Conservation (phyloP, 192 early-diverging fungal species). For the Dimargaris cristalligena region DNA sequence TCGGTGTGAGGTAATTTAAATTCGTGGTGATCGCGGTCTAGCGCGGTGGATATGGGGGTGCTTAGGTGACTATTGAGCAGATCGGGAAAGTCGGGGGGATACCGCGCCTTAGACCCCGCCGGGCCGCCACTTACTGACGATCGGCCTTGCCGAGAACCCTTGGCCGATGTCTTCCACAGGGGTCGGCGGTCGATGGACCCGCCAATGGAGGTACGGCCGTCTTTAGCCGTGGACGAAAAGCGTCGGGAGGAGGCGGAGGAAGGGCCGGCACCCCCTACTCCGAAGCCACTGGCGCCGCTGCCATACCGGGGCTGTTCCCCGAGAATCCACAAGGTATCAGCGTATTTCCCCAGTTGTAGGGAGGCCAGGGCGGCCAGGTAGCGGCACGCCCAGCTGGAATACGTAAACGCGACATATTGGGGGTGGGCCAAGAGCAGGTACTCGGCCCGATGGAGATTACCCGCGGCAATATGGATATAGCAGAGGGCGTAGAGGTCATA, state of each 20-base stretch:
- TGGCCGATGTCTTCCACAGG: neutral
- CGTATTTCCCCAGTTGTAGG: slow-evolving; percentile 1
- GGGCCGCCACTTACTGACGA: too few relatives aligned
- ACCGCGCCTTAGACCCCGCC: too few relatives aligned
- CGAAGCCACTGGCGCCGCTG: neutral
- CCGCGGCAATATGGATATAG: slow-evolving; percentile 6
- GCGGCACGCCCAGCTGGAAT: slow-evolving; percentile 6
- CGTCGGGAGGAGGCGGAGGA: neutral
- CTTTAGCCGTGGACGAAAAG: slow-evolving; percentile 3
- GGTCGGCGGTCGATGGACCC: slow-evolving; percentile 5
- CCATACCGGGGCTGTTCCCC: neutral
- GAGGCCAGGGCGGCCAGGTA: slow-evolving; percentile 2
- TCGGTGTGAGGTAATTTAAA: too few relatives aligned
- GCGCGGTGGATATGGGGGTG: too few relatives aligned
- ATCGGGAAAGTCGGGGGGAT: too few relatives aligned
- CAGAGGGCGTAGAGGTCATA: slow-evolving; percentile 8
- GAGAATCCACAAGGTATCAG: slow-evolving; percentile 6
- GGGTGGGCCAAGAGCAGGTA: slow-evolving; percentile 3
- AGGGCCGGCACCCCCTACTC: neutral
- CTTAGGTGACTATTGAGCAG: too few relatives aligned
- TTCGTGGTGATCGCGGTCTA: too few relatives aligned
- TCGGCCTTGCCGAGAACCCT: neutral
- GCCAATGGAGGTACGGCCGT: slow-evolving; percentile 4
- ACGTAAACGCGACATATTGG: neutral
- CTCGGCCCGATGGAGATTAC: slow-evolving; percentile 5